Evolutionary conservation across 495 filamentous ascomycete species (phyloP).

Genomic region (Annulohypoxylon maeteangense): DNA sequence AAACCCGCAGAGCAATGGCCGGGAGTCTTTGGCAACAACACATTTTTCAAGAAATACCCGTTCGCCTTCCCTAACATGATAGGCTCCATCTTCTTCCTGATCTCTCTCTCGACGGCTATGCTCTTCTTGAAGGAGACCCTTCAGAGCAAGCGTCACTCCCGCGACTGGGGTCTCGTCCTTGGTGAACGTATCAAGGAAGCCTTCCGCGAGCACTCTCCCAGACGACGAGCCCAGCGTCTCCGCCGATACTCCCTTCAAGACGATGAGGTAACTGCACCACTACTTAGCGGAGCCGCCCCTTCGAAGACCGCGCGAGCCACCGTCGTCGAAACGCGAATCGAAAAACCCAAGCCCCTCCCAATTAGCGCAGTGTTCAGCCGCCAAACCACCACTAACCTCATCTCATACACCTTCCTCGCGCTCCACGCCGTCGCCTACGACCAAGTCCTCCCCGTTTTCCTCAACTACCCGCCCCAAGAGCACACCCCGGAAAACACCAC

Average conservation of each 20-base stretch:
- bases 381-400: constrained; percentile 79
- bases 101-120: constrained; percentile 75
- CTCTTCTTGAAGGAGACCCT: constrained; percentile 85
- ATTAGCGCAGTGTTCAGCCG: constrained; percentile 75
- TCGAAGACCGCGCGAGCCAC: constrained; percentile 47
- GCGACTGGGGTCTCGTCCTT: constrained; percentile 75
- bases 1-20: constrained; percentile 78
- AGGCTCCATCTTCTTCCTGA: constrained; percentile 73
- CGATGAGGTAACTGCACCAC: constrained; percentile 55
- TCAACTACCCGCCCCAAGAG: constrained; percentile 73
- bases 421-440: constrained; percentile 83
- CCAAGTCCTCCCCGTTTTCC: constrained; percentile 82
- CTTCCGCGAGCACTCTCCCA: constrained; percentile 43
- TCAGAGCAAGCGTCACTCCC: constrained; percentile 67
- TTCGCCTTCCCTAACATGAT: constrained; percentile 86
- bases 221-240: constrained; percentile 42
- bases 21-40: constrained; percentile 69
- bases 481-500: constrained; percentile 65
- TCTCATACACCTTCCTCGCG: constrained; percentile 78
- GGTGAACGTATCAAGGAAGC: constrained; percentile 63
- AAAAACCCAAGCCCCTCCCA: constrained; percentile 55
- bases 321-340: constrained; percentile 12
- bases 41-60: constrained; percentile 77
- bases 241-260: constrained; percentile 57
- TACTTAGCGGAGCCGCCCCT: constrained; percentile 47